Conservation (phyloP, 2,329 filamentous ascomycete species). For the Beauveria scarabaeidicola region DNA sequence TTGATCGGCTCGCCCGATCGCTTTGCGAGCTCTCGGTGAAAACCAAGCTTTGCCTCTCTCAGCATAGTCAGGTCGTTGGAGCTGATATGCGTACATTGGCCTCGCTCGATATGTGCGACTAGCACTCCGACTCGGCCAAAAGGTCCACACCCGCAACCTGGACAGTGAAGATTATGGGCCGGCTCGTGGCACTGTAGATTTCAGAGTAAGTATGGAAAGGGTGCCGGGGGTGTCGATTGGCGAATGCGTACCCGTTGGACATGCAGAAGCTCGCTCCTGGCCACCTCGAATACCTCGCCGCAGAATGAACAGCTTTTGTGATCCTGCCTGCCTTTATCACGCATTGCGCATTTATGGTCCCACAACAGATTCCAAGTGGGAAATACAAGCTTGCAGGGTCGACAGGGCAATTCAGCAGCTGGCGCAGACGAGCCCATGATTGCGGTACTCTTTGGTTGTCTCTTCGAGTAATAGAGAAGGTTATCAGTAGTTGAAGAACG, state of each 20-base stretch:
- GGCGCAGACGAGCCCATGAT: not conserved
- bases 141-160: slow-evolving; percentile 31
- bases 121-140: slow-evolving; percentile 31
- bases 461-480: not conserved
- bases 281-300: slow-evolving; percentile 26
- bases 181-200: slow-evolving; percentile 28
- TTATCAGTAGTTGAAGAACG: not conserved
- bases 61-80: slow-evolving; percentile 23
- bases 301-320: slow-evolving; percentile 33
- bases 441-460: not conserved
- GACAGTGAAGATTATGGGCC: slow-evolving; percentile 35
- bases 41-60: slow-evolving; percentile 29
- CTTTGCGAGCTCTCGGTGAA: slow-evolving; percentile 22
- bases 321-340: slow-evolving; percentile 14
- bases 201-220: not conserved
- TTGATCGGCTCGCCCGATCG: slow-evolving; percentile 21
- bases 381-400: slow-evolving; percentile 23
- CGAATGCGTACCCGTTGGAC: slow-evolving; percentile 25
- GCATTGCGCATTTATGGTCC: slow-evolving; percentile 24
- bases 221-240: not conserved
- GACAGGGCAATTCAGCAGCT: slow-evolving; percentile 18
- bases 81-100: slow-evolving; percentile 30
- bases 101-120: slow-evolving; percentile 37
- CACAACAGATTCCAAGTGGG: slow-evolving; percentile 17
- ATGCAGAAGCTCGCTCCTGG: slow-evolving; percentile 24